Percentiles rank a stretch among this genome's conserved stretches.
Evolutionary conservation across 2,329 filamentous ascomycete genomes (phyloP).

Genomic region (Rutstroemia sp.): DNA sequence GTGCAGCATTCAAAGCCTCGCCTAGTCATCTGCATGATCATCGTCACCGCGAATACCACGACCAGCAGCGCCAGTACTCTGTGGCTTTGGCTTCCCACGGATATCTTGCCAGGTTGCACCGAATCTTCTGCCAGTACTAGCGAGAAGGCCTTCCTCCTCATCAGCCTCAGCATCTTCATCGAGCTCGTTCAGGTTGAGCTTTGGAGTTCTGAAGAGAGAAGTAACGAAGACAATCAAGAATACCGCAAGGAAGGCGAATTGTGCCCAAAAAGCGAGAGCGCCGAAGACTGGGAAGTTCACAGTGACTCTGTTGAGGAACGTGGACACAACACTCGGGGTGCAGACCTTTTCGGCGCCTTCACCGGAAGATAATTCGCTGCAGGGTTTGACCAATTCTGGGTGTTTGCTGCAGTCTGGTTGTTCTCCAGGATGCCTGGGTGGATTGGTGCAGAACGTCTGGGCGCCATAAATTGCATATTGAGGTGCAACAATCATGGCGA

Average conservation of each 20-base stretch:
- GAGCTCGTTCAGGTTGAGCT: conserved; percentile 65
- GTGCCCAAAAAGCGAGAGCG: conserved; percentile 88
- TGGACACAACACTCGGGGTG: conserved; percentile 85
- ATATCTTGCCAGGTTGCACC: conserved; percentile 87
- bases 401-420: conserved; percentile 70
- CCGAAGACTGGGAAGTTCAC: conserved; percentile 96
- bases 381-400: conserved; percentile 67
- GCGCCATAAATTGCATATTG: conserved; percentile 93
- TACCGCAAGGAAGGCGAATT: conserved; percentile 81
- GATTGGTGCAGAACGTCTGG: conserved; percentile 83
- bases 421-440: conserved; percentile 51
- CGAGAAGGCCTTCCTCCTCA: conserved; percentile 87
- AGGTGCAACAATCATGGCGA: conserved; percentile 90
- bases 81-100: conserved; percentile 37
- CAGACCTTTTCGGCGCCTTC: conserved; percentile 72
- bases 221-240: conserved; percentile 78
- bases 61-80: conserved; percentile 14
- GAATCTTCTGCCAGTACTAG: conserved; percentile 73
- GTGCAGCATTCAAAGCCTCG: neutral
- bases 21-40: conserved; percentile 6
- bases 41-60: conserved; percentile 20
- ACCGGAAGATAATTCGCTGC: conserved; percentile 68
- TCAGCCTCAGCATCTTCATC: conserved; percentile 88
- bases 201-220: conserved; percentile 72
- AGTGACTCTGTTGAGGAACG: conserved; percentile 85